Evolutionary conservation across 1,139 yeast species (phyloP), one percentile per base, ranked within the genome.

Genomic region (Scheffersomyces parashehatae): DNA sequence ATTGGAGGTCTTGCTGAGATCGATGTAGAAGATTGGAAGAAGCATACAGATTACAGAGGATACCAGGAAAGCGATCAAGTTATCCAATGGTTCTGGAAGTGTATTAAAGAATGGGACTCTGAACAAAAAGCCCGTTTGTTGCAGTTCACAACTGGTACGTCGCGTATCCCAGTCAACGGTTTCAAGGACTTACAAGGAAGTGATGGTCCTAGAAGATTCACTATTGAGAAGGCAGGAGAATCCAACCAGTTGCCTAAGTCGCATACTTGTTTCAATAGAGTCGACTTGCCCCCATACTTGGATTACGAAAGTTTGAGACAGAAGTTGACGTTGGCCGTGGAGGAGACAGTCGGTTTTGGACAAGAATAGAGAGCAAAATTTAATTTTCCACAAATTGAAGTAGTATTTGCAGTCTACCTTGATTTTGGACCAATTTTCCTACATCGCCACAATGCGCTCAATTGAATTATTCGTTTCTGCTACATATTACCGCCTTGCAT

Each of bases 1-100:
- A 95, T 93, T 67, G 99, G 99, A 64, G 99, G 99, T 65, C 84
- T 93, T 62, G 95, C 98, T 2, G 99, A 93, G 60, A 93, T 93
- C 59, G 99, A 93, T 67, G 87, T 90, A 47, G 97, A 90, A 55
- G 99, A 93, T 71, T 93, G 99, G 99, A 91, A 90, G 70, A 91
- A 90, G 66, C 97, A 93, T 66, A 93, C 99, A 28, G 99, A 93
- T 66, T 93, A 93, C 69, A 82, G 99, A 70, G 99, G 99, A 7
- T 93, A 91, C 69, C 95, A 90, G 63, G 99, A 93, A 69, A 83
- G 82, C 53, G 99, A 95, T 68, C 96, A 90, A 69, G 97, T 90
- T 43, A 85, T 93, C 53, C 95, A 90, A 72, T 93, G 98, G 98
- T 93, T 93, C 79, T 93, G 99, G 99, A 83, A 82, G 67, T 86